Base-by-base conservation (phyloP, 805 yeast species). In the Wickerhamomyces mucosus region DNA sequence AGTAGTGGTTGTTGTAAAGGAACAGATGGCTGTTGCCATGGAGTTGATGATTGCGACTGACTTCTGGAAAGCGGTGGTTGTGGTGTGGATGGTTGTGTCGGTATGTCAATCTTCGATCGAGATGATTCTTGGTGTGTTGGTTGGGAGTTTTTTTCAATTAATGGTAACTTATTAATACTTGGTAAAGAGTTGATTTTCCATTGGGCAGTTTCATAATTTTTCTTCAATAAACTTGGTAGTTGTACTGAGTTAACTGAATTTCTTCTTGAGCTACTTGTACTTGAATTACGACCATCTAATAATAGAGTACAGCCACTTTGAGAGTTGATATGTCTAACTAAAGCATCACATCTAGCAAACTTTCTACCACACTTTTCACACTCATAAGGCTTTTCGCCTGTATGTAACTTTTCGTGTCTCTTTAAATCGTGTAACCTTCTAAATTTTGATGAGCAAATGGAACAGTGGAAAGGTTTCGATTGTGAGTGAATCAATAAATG, bases 331-430 rank as follows among this genome's bases (percentile, higher is more conserved):
- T 82, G 94, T 38, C 94, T 61, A 4, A 75, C 67, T 18, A 82
- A 60, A 0, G 94, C 86, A 53, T 82, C 94, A 1, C 76, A 74
- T 21, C 94, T 58, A 2, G 89, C 82, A 55, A 82, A 82, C 26
- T 63, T 57, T 28, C 79, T 63, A 12, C 69, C 68, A 56, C 94
- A 82, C 28, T 60, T 59, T 14, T 56, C 56, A 50, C 94, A 82
- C 26, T 50, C 55, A 48, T 58, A 75, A 2, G 89, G 88, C 49
- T 70, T 75, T 41, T 74, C 84, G 15, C 89, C 89, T 0, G 85
- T 70, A 48, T 82, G 94, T 21, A 78, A 61, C 52, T 78, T 78
- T 35, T 69, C 71, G 46, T 82, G 94, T 32, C 94, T 65, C 46
- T 75, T 79, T 45, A 83, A 61, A 51, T 83, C 94, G 51, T 81